A percentile compares a stretch with the other conserved stretches of the same genome.
Evolutionary conservation across 768 basidiomycete species (phyloP).

Genomic region (Boletus patriciae): DNA sequence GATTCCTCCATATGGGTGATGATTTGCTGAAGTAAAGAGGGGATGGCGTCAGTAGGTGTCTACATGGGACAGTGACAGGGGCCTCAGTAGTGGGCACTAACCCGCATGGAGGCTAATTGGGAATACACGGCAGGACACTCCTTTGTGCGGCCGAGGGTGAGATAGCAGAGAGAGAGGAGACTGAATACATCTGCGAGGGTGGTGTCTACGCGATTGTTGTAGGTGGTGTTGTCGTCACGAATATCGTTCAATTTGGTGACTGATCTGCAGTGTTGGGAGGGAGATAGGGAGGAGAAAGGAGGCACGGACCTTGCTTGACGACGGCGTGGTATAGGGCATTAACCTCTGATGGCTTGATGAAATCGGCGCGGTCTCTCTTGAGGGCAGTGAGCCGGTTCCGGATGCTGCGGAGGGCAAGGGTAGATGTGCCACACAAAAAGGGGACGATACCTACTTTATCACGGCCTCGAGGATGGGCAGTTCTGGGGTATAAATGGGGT

Average conservation of each 20-base stretch:
- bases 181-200: constrained; percentile 95
- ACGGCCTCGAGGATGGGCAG: constrained; percentile 92
- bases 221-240: constrained; percentile 69
- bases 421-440: not conserved
- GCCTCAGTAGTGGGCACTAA: constrained; percentile 46
- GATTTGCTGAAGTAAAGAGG: constrained; percentile 67
- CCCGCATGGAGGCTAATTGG: constrained; percentile 94
- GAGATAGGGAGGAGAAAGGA: not conserved
- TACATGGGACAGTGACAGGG: constrained; percentile 21
- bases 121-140: constrained; percentile 95
- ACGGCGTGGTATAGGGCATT: constrained; percentile 89
- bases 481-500: constrained; percentile 52
- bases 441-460: constrained; percentile 64
- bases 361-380: constrained; percentile 90
- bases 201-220: constrained; percentile 91
- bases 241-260: constrained; percentile 93
- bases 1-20: constrained; percentile 95
- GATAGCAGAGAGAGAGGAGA: constrained; percentile 93
- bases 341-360: constrained; percentile 91
- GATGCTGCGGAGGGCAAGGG: constrained; percentile 57
- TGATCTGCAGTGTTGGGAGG: constrained; percentile 27
- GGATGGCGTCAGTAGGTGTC: constrained; percentile 27
- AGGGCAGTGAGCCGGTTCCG: constrained; percentile 92
- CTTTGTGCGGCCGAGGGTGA: constrained; percentile 94
- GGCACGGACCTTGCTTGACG: constrained; percentile 81